Evolutionary conservation across 176 grass and related monocot species (phyloP).

Genomic region (Juncus inflexus): DNA sequence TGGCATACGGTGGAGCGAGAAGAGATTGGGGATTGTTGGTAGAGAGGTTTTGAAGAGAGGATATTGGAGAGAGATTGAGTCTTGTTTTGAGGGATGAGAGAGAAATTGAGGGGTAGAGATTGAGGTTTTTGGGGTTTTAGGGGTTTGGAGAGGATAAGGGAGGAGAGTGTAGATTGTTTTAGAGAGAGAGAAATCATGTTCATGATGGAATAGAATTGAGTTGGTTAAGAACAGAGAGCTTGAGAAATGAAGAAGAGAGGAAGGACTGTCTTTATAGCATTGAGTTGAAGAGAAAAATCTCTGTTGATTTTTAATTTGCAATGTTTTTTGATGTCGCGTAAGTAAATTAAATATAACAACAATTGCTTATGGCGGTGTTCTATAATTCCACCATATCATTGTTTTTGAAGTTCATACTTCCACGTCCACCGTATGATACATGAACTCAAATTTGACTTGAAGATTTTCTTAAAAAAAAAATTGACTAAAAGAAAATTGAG

Average conservation of each 20-base stretch:
- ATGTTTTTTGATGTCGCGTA: constrained; percentile 8
- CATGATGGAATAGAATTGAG: constrained; percentile 11
- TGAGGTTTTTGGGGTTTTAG: background rate
- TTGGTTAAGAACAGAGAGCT: background rate
- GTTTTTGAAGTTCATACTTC: too few relatives aligned
- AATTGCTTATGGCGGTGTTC: too few relatives aligned
- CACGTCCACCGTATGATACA: too few relatives aligned
- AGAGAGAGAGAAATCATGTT: constrained; percentile 24
- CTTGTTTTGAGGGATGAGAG: constrained; percentile 24
- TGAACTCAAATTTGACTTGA: too few relatives aligned
- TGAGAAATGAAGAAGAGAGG: background rate
- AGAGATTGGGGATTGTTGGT: constrained; percentile 35
- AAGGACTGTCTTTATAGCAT: background rate
- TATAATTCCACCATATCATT: too few relatives aligned
- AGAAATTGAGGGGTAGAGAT: constrained; percentile 33
- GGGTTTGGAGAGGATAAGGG: constrained; percentile 8
- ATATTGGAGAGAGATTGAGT: constrained; percentile 16
- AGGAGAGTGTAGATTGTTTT: constrained; percentile 17
- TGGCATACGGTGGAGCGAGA: constrained; percentile 18
- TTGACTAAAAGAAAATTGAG: too few relatives aligned
- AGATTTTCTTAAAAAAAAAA: too few relatives aligned
- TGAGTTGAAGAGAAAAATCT: constrained; percentile 20
- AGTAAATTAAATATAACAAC: background rate
- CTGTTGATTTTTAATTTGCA: constrained; percentile 15
- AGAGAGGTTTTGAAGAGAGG: constrained; percentile 41